A percentile compares a stretch with the other conserved stretches of the same genome.
phyloP scores from a whole-genome alignment of 176 grass and related monocot genomes.

The Rhynchospora breviuscula region DNA sequence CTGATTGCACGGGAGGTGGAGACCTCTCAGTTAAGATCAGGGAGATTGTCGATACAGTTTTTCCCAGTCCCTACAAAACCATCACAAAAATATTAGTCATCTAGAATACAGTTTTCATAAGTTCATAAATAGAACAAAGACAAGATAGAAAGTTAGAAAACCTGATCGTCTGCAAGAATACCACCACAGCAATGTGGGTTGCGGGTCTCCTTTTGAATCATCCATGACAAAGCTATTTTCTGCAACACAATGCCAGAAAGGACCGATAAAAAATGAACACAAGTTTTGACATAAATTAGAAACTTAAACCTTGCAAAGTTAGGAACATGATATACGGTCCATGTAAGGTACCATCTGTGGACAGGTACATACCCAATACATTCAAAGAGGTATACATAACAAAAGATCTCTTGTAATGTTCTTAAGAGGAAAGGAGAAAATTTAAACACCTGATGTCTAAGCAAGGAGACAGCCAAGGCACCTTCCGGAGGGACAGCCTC shows the following conservation, averaged over 20 bases:
- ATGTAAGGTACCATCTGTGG: not conserved
- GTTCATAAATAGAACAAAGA: not conserved
- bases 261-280: conserved; percentile 18
- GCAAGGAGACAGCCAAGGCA: conserved; percentile 67
- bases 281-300: not conserved
- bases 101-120: not conserved
- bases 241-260: conserved; percentile 31
- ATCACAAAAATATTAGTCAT: conserved; percentile 25
- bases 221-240: conserved; percentile 97
- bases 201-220: conserved; percentile 88
- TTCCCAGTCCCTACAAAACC: conserved; percentile 79
- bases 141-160: conserved; percentile 24
- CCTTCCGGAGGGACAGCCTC: conserved; percentile 88
- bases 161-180: conserved; percentile 99
- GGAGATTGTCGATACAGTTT: conserved; percentile 94
- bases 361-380: too few relatives aligned
- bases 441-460: conserved; percentile 82
- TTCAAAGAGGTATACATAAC: not conserved
- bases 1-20: conserved; percentile 36
- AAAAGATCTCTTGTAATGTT: not conserved
- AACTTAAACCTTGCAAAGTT: not conserved
- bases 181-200: conserved; percentile 71
- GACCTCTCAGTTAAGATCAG: conserved; percentile 86
- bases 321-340: not conserved
- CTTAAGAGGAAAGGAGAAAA: conserved; percentile 1